These are phyloP conservation scores for Suillus alpinus DNA, from an alignment of 768 basidiomycete genomes.

Conservation along the genomic window DNA sequence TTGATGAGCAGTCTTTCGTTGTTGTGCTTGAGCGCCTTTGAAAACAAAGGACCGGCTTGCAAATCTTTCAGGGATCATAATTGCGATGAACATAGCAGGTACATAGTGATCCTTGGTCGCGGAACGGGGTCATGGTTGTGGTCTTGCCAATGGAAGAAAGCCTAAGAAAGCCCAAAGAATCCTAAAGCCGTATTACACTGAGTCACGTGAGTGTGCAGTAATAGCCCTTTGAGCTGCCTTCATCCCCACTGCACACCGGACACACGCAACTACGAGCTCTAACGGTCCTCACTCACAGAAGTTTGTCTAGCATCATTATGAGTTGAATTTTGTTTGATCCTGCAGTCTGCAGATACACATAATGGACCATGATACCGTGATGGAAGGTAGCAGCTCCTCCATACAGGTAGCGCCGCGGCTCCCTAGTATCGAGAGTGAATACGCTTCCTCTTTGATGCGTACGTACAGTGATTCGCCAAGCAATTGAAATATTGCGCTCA, in stretches of 20 bases:
- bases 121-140: not conserved
- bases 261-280: not conserved
- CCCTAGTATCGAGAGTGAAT: slow-evolving; percentile 1
- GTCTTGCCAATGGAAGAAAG: not conserved
- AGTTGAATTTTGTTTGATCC: not conserved
- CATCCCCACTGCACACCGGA: not conserved
- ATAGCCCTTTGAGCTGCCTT: not conserved
- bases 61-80: not conserved
- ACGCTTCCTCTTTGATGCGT: slow-evolving; percentile 1
- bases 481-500: not conserved
- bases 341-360: slow-evolving; percentile 25
- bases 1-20: not conserved
- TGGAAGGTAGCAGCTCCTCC: slow-evolving; percentile 20
- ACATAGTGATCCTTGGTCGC: not conserved
- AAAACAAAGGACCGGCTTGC: not conserved
- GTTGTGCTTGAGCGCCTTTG: not conserved
- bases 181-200: not conserved
- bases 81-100: not conserved
- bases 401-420: slow-evolving; percentile 13
- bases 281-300: not conserved
- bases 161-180: not conserved
- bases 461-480: not conserved
- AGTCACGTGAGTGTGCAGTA: not conserved
- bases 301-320: not conserved
- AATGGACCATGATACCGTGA: slow-evolving; percentile 33